A percentile compares a stretch with the other conserved stretches of the same genome.
Evolutionary conservation across 2,329 filamentous ascomycete species (phyloP).

Genomic region (Macrophomina phaseolina): DNA sequence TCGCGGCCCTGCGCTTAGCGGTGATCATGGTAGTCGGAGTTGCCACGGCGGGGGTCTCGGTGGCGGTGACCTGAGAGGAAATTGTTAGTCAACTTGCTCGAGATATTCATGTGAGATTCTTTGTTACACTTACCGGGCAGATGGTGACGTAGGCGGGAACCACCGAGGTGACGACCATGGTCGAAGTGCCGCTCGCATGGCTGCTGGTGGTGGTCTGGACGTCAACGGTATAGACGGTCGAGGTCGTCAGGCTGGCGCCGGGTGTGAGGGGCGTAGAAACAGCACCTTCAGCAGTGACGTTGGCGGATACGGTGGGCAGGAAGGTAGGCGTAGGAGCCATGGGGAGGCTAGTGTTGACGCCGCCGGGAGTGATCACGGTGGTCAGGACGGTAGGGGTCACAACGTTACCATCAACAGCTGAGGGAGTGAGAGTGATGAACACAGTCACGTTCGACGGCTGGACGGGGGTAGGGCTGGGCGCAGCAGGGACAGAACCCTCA

Average conservation of each 20-base stretch:
- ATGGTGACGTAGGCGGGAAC: constrained; percentile 19
- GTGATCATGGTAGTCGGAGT: constrained; percentile 3
- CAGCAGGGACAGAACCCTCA: background rate
- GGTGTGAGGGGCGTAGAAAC: constrained; percentile 2
- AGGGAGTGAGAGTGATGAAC: constrained; percentile 7
- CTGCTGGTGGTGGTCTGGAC: constrained; percentile 5
- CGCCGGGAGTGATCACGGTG: constrained; percentile 5
- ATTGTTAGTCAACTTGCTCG: background rate
- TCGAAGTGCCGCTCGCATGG: background rate
- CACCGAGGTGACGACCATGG: constrained; percentile 4
- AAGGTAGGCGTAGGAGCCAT: constrained; percentile 19
- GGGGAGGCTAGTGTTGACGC: constrained; percentile 14
- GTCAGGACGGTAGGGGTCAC: constrained; percentile 10
- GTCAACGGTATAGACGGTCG: constrained; percentile 17
- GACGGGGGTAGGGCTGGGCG: background rate
- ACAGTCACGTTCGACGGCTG: constrained; percentile 16
- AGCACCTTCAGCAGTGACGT: background rate
- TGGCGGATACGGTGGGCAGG: background rate
- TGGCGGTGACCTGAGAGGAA: constrained; percentile 3
- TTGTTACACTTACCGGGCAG: constrained; percentile 12
- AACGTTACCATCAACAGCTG: constrained; percentile 1
- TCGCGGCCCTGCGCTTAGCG: constrained; percentile 19
- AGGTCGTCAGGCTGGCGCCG: constrained; percentile 4
- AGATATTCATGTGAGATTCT: background rate
- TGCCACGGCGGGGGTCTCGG: background rate